Base-by-base conservation (phyloP, 345 rosid genomes). In the Gossypium bickii region DNA sequence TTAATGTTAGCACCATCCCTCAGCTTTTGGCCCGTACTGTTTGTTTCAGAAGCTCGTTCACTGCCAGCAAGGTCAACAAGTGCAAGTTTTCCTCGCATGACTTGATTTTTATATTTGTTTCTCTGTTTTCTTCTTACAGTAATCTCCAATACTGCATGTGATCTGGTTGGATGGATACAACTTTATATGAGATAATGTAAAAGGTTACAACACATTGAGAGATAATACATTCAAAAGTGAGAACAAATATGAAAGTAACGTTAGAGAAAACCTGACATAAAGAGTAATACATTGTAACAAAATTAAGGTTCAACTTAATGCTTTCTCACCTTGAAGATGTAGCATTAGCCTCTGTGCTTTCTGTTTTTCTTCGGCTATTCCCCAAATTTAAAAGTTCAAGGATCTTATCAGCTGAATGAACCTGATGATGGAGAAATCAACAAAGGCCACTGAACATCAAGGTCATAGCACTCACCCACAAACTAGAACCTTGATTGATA, bases 61-160 rank as follows among this genome's bases (percentile, higher is more conserved):
- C 97, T 94, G 51, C 98, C 97, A 75, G 98, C 98, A 81, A 94
- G 98, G 84, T 94, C 98, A 64, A 94, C 98, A 78, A 94, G 98
- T 65, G 98, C 94, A 70, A 94, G 95, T 82, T 94, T 94, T 76
- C 97, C 97, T 81, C 74, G 83, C 84, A 92, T 81, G 55, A 92
- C 86, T 80, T 90, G 97, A 85, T 90, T 89, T 48, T 64, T 87
- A 62, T 86, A 88, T 82, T 84, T 82, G 82, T 86, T 94, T 83
- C 77, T 88, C 81, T 88, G 93, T 80, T 83, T 92, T 83, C 97
- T 86, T 84, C 85, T 92, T 56, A 67, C 97, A 65, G 79, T 85
- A 76, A 94, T 92, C 89, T 89, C 98, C 78, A 94, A 78, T 77
- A 94, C 93, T 38, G 97, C 97, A 74, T 94, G 98, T 56, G 98